These are phyloP conservation scores for Fusarium cicatricum DNA, from an alignment of 2,329 filamentous ascomycete species.

Conservation along the genomic window DNA sequence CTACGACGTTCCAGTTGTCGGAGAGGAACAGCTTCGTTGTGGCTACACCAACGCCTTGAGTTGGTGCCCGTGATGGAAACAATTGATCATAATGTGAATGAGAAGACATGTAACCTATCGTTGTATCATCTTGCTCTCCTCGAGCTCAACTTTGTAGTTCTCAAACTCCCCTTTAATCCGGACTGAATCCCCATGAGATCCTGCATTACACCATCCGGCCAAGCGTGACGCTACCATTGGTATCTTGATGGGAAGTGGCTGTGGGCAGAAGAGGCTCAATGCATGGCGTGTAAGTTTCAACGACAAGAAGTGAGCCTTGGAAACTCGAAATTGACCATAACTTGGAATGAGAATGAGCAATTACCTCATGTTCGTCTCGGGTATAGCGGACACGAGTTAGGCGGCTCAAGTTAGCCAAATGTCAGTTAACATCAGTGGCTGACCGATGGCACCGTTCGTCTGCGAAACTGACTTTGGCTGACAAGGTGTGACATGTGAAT, in stretches of 20 bases:
- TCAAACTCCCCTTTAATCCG: neutral
- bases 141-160: too few species aligned
- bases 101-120: neutral
- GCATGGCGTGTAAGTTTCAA: neutral
- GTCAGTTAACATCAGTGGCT: neutral
- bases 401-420: conserved; percentile 4
- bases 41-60: conserved; percentile 15
- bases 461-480: neutral
- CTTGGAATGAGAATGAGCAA: too few species aligned
- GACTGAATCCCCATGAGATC: neutral
- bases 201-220: neutral
- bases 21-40: conserved; percentile 15
- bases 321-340: neutral
- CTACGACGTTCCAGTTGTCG: conserved; percentile 9
- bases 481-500: neutral
- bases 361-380: neutral
- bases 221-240: neutral
- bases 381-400: neutral
- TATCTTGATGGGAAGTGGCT: neutral
- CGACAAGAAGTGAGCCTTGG: neutral
- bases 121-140: neutral
- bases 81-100: conserved; percentile 1
- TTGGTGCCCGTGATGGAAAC: conserved; percentile 20
- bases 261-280: neutral
- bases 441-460: too few species aligned